These are phyloP conservation scores for Daldinia grandis DNA, from an alignment of 495 filamentous ascomycete genomes.

Conservation along the genomic window DNA sequence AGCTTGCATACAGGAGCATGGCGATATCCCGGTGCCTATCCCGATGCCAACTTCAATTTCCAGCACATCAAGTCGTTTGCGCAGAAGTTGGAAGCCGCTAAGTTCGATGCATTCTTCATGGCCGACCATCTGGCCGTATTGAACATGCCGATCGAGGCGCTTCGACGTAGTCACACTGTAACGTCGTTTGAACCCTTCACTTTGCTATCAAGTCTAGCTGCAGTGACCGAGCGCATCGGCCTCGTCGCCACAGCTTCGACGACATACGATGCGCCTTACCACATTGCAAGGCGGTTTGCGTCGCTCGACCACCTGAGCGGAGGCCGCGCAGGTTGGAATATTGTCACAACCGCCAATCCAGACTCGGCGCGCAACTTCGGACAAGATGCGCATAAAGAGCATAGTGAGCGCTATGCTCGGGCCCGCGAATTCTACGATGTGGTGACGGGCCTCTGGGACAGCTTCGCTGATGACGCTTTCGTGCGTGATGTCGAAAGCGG, in stretches of 20 bases:
- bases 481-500: slow-evolving; percentile 57
- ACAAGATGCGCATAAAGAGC: slow-evolving; percentile 61
- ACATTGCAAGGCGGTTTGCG: slow-evolving; percentile 65
- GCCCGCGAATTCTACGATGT: slow-evolving; percentile 69
- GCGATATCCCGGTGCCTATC: slow-evolving; percentile 63
- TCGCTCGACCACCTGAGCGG: slow-evolving; percentile 68
- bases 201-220: slow-evolving; percentile 59
- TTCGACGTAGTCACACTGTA: slow-evolving; percentile 65
- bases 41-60: slow-evolving; percentile 69
- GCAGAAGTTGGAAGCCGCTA: slow-evolving; percentile 64
- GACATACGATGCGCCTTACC: slow-evolving; percentile 64
- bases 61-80: slow-evolving; percentile 62
- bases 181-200: slow-evolving; percentile 63
- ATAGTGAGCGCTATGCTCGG: slow-evolving; percentile 65
- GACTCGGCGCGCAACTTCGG: slow-evolving; percentile 65
- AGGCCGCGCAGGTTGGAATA: slow-evolving; percentile 70
- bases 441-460: slow-evolving; percentile 64
- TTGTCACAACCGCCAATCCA: slow-evolving; percentile 68
- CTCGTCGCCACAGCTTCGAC: slow-evolving; percentile 64
- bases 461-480: slow-evolving; percentile 64
- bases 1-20: slow-evolving; percentile 66
- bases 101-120: slow-evolving; percentile 72
- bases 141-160: slow-evolving; percentile 66
- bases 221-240: slow-evolving; percentile 59
- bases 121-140: slow-evolving; percentile 66